A percentile compares a stretch with the other conserved stretches of the same genome.
Conservation (phyloP, 1,284 basidiomycete species). For the Paramarasmius palmivorus region DNA sequence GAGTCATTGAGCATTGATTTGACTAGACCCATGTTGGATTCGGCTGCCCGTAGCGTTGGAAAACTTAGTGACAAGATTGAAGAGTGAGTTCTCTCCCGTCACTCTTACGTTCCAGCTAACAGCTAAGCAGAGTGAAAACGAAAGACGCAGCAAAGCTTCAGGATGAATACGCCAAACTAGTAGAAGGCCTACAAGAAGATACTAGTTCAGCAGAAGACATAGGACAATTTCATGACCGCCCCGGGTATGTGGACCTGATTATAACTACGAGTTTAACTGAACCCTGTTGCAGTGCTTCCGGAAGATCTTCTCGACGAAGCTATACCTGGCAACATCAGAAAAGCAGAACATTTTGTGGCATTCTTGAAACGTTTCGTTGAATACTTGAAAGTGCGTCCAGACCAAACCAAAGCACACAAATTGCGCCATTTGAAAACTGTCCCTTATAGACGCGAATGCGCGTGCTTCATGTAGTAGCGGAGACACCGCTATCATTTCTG, state of each 20-base stretch:
- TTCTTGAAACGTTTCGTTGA: constrained; percentile 99
- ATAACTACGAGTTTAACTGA: constrained; percentile 9
- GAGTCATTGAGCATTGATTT: constrained; percentile 98
- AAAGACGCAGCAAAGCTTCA: constrained; percentile 94
- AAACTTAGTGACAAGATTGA: constrained; percentile 92
- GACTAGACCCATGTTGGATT: constrained; percentile 98
- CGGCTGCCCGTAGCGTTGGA: constrained; percentile 86
- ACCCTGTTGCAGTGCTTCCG: constrained; percentile 70
- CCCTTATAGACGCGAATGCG: constrained; percentile 88
- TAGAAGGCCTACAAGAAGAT: constrained; percentile 89
- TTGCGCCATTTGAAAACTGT: constrained; percentile 14
- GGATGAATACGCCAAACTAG: constrained; percentile 96
- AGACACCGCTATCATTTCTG: constrained; percentile 97
- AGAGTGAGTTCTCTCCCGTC: constrained; percentile 56
- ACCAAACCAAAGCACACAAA: constrained; percentile 3
- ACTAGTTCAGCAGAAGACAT: constrained; percentile 65
- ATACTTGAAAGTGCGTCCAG: constrained; percentile 91
- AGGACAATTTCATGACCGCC: constrained; percentile 87
- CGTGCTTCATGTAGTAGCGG: constrained; percentile 98
- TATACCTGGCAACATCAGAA: constrained; percentile 96
- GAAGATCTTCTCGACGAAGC: constrained; percentile 96
- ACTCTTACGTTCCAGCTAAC: constrained; percentile 3
- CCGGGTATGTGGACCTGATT: constrained; percentile 62
- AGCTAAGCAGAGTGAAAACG: constrained; percentile 76
- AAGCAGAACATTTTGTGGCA: constrained; percentile 98